Evolutionary conservation across 257 asterid genomes (phyloP).

Genomic region (Cynanchum wilfordii): DNA sequence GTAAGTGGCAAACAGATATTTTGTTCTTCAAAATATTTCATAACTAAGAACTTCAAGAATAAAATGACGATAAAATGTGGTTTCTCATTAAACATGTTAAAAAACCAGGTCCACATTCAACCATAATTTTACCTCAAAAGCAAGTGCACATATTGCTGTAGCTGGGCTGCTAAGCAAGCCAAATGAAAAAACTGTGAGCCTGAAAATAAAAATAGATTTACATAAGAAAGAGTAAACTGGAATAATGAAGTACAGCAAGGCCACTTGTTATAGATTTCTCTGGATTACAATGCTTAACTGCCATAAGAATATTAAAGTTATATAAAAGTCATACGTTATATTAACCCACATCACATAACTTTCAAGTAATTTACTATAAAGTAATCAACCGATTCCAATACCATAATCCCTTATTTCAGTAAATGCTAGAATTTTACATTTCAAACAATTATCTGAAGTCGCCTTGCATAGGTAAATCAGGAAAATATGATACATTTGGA

Average conservation of each 20-base stretch:
- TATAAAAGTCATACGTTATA: neutral
- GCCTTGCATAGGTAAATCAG: neutral
- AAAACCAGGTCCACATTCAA: neutral
- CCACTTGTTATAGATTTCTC: neutral
- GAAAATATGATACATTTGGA: neutral
- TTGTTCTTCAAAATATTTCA: neutral
- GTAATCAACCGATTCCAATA: neutral
- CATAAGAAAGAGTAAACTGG: neutral
- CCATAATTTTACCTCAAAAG: slow-evolving; percentile 26
- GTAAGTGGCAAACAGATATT: neutral
- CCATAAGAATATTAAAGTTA: neutral
- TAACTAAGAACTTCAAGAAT: neutral
- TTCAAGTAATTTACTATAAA: neutral
- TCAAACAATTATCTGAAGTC: neutral
- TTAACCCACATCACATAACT: neutral
- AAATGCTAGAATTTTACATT: neutral
- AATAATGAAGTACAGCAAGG: neutral
- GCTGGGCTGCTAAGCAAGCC: slow-evolving; percentile 36
- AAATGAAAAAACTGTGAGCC: slow-evolving; percentile 36
- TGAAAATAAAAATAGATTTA: slow-evolving; percentile 16
- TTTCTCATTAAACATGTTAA: neutral
- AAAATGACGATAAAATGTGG: no score
- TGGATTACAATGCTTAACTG: neutral
- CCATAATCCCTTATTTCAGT: neutral
- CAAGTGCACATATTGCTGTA: slow-evolving; percentile 26